Evolutionary conservation across 305 asterid species (phyloP).

Genomic region (Fraxinus sp.): DNA sequence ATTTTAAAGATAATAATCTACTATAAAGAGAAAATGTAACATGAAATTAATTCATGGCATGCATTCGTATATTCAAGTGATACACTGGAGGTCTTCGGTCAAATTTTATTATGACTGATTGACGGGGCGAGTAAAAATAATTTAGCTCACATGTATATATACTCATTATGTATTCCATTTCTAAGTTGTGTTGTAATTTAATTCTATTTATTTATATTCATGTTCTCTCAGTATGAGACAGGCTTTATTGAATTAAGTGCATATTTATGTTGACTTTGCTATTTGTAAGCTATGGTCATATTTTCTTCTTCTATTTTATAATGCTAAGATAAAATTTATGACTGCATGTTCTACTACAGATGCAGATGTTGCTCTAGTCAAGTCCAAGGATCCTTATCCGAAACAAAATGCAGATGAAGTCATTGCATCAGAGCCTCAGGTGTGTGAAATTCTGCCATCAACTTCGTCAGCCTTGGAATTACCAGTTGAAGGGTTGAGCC

Average conservation of each 20-base stretch:
- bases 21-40: neutral
- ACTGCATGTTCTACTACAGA: slow-evolving; percentile 28
- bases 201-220: neutral
- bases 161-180: neutral
- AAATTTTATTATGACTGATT: neutral
- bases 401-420: slow-evolving; percentile 34
- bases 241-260: neutral
- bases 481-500: slow-evolving; percentile 7
- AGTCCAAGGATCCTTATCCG: slow-evolving; percentile 27
- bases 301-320: neutral
- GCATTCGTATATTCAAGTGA: neutral
- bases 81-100: neutral
- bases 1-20: neutral
- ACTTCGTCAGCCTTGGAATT: slow-evolving; percentile 20
- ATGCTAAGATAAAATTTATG: slow-evolving; percentile 14
- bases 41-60: neutral
- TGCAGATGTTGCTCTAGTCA: slow-evolving; percentile 22
- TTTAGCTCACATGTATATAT: neutral
- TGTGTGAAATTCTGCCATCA: slow-evolving; percentile 20
- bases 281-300: neutral
- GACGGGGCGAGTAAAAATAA: neutral
- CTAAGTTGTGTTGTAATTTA: neutral
- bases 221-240: neutral
- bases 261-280: neutral
- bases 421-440: slow-evolving; percentile 27